Evolutionary conservation across 331 rosid species (phyloP).

Genomic region (Stylosanthes scabra): DNA sequence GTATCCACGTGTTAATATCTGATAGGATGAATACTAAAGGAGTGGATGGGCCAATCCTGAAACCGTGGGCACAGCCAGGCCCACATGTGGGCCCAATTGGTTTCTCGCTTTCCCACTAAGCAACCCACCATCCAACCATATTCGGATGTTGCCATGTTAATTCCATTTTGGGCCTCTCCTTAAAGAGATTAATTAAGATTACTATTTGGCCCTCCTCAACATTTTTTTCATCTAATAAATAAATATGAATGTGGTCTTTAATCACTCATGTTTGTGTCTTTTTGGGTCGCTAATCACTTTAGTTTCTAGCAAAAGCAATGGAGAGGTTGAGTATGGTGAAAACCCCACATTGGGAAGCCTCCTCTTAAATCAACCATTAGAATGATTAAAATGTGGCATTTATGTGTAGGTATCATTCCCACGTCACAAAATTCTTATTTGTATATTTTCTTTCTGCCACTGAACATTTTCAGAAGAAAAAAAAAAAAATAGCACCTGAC

Average conservation of each 20-base stretch:
- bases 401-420: not conserved
- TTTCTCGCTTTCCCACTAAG: conserved; percentile 35
- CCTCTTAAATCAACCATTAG: conserved; percentile 32
- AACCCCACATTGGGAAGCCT: not conserved
- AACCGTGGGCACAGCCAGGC: not conserved
- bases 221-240: not conserved
- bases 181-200: conserved; percentile 1
- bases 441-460: too few species aligned
- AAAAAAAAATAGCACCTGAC: not conserved
- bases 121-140: not conserved
- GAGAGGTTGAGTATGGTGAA: conserved; percentile 38
- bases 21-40: not conserved
- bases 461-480: not conserved
- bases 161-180: conserved; percentile 18
- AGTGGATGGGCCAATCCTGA: not conserved
- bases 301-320: conserved; percentile 34
- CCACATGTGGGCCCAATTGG: conserved; percentile 22
- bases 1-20: not conserved
- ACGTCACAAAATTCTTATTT: not conserved
- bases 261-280: not conserved
- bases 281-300: conserved; percentile 41
- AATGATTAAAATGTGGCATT: conserved; percentile 13
- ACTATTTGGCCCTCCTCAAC: not conserved
- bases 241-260: not conserved
- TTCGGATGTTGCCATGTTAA: not conserved